phyloP scores from a whole-genome alignment of 352 stramenopile species.

The Phytophthora pisi region DNA sequence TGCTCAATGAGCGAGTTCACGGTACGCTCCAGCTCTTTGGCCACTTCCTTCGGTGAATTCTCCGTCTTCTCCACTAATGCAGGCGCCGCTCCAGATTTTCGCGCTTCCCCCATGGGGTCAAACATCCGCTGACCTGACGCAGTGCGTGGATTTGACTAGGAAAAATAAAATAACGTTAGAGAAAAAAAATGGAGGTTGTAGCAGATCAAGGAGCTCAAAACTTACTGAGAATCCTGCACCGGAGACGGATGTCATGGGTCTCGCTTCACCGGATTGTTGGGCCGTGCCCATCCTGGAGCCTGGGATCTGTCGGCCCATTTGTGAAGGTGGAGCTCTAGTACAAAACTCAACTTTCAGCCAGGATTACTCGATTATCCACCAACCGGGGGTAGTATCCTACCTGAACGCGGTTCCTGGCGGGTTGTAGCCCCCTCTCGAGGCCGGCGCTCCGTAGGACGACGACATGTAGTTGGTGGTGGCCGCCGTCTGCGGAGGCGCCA shows the following conservation, averaged over 20 bases:
- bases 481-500: constrained; percentile 74
- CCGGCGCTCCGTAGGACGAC: constrained; percentile 61
- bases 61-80: constrained; percentile 91
- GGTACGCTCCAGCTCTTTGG: constrained; percentile 90
- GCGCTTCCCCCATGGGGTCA: constrained; percentile 90
- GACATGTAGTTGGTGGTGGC: constrained; percentile 59
- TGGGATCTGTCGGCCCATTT: constrained; percentile 75
- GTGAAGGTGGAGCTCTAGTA: constrained; percentile 62
- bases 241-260: constrained; percentile 94
- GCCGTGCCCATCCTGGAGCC: constrained; percentile 71
- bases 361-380: background rate
- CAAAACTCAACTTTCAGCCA: background rate
- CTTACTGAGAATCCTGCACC: constrained; percentile 91
- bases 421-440: constrained; percentile 69
- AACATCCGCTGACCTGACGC: constrained; percentile 78
- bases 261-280: constrained; percentile 65
- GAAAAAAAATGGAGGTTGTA: too few species aligned
- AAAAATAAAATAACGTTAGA: constrained; percentile 7
- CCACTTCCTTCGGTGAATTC: constrained; percentile 92
- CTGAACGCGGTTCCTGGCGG: constrained; percentile 75
- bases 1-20: constrained; percentile 94
- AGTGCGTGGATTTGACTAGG: constrained; percentile 82
- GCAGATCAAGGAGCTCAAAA: background rate
- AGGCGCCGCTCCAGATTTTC: constrained; percentile 77
- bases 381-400: constrained; percentile 20